Percentiles rank a stretch among this genome's conserved stretches.
Conservation (phyloP, 106 monocot genomes). For the Allium sativum region DNA sequence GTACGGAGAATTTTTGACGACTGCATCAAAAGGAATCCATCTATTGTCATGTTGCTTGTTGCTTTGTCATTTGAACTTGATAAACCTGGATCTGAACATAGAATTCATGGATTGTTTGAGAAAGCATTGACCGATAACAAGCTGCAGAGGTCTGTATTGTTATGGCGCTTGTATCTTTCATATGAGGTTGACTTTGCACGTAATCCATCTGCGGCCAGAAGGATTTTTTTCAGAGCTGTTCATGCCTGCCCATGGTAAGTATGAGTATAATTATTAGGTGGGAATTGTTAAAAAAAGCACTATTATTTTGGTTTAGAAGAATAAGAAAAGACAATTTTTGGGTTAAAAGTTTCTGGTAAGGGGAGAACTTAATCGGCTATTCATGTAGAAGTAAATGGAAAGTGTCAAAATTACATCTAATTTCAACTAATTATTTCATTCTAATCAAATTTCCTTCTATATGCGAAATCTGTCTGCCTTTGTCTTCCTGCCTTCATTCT, state of each 20-base stretch:
- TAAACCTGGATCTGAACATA: slow-evolving; percentile 43
- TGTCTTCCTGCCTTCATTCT: no score
- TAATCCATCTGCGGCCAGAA: slow-evolving; percentile 48
- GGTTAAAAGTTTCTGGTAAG: no score
- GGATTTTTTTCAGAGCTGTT: slow-evolving; percentile 85
- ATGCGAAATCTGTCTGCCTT: no score
- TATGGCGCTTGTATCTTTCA: slow-evolving; percentile 86
- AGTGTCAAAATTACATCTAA: no score
- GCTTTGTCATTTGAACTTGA: slow-evolving; percentile 68
- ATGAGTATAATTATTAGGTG: no score
- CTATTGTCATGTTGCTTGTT: slow-evolving; percentile 53
- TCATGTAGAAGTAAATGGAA: no score
- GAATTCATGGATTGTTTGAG: slow-evolving; percentile 85
- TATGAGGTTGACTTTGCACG: slow-evolving; percentile 49
- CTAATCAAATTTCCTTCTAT: no score
- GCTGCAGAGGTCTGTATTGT: slow-evolving; percentile 77
- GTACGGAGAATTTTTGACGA: slow-evolving; percentile 61
- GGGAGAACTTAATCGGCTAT: no score
- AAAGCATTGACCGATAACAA: slow-evolving; percentile 63
- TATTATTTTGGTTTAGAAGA: no score
- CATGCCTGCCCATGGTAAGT: slow-evolving; percentile 96
- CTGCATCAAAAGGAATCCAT: slow-evolving; percentile 60
- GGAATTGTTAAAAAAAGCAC: no score
- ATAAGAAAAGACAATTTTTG: no score
- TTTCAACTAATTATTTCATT: no score